Evolutionary conservation across 768 basidiomycete species (phyloP).

Genomic region (Naganishia friedmannii): DNA sequence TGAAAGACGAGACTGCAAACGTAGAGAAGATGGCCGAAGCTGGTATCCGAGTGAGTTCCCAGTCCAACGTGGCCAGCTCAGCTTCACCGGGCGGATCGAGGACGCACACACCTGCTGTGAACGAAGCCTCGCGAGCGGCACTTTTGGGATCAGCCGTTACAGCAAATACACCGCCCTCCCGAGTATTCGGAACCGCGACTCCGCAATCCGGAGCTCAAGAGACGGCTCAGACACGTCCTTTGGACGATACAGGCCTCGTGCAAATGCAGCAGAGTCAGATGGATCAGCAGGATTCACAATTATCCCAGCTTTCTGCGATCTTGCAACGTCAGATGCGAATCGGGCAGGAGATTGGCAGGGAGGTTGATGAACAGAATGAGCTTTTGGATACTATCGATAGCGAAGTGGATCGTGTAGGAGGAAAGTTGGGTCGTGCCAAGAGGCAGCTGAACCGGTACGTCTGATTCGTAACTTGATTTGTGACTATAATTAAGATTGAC

Average conservation of each 20-base stretch:
- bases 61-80: constrained; percentile 2
- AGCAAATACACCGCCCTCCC: constrained; percentile 50
- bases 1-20: constrained; percentile 89
- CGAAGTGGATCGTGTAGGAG: constrained; percentile 73
- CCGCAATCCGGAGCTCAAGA: constrained; percentile 61
- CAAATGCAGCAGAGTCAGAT: constrained; percentile 77
- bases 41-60: constrained; percentile 57
- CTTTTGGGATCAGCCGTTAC: constrained; percentile 57
- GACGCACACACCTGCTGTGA: constrained; percentile 51
- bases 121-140: constrained; percentile 65
- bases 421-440: constrained; percentile 74
- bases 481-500: neutral
- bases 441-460: constrained; percentile 68
- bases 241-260: constrained; percentile 78
- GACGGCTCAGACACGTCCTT: constrained; percentile 77
- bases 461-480: neutral
- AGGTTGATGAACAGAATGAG: constrained; percentile 80
- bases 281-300: constrained; percentile 75
- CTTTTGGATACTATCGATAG: constrained; percentile 73
- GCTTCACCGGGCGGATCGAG: constrained; percentile 31
- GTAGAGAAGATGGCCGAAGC: constrained; percentile 79
- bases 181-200: constrained; percentile 72
- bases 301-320: constrained; percentile 75
- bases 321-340: constrained; percentile 79
- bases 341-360: constrained; percentile 77